phyloP scores from a whole-genome alignment of 1,284 basidiomycete species.

The Wolfiporia cocos region DNA sequence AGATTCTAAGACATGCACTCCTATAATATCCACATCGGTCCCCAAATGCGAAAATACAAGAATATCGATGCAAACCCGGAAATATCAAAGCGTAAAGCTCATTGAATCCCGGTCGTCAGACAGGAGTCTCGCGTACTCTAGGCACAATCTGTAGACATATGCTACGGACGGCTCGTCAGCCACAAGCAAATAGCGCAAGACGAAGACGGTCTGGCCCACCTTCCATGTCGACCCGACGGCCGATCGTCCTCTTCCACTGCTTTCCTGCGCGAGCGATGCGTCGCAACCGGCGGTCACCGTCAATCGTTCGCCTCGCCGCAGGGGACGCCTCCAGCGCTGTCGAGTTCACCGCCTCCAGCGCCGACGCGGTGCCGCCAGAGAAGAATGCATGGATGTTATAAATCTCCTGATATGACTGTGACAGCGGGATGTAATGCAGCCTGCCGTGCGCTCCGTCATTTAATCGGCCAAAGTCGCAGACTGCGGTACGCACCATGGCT shows the following conservation, averaged over 20 bases:
- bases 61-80: no score
- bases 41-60: no score
- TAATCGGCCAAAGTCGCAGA: background rate
- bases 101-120: slow-evolving; percentile 69
- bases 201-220: slow-evolving; percentile 40
- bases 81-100: slow-evolving; percentile 13
- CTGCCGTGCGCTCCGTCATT: slow-evolving; percentile 35
- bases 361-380: slow-evolving; percentile 68
- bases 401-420: slow-evolving; percentile 80
- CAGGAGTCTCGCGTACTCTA: slow-evolving; percentile 86
- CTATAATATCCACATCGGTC: no score
- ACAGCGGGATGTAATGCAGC: slow-evolving; percentile 92
- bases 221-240: slow-evolving; percentile 86
- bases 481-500: slow-evolving; percentile 60
- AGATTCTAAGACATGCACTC: no score
- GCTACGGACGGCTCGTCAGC: slow-evolving; percentile 33
- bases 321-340: slow-evolving; percentile 25
- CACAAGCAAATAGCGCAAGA: slow-evolving; percentile 9
- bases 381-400: slow-evolving; percentile 92
- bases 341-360: slow-evolving; percentile 52
- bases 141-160: slow-evolving; percentile 83
- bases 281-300: slow-evolving; percentile 70
- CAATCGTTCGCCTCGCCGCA: slow-evolving; percentile 33
- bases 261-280: slow-evolving; percentile 86
- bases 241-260: slow-evolving; percentile 83